These are phyloP conservation scores for Rosellinia necatrix DNA, from an alignment of 2,329 filamentous ascomycete genomes.

Conservation along the genomic window DNA sequence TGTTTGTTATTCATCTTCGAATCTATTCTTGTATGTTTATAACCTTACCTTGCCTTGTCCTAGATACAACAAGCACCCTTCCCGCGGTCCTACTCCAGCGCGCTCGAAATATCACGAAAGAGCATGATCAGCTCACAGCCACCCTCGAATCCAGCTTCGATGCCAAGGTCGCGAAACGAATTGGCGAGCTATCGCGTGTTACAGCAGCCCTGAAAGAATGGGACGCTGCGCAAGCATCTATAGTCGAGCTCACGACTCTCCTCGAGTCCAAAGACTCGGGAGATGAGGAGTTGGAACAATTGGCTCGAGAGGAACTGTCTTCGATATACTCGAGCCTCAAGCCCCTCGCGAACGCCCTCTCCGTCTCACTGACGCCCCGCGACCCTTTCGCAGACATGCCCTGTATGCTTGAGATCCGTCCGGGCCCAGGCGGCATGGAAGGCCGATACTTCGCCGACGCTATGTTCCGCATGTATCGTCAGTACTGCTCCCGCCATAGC, in stretches of 20 bases:
- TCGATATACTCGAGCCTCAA: constrained; percentile 66
- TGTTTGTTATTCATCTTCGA: too few species aligned
- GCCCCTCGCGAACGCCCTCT: constrained; percentile 68
- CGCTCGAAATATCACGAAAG: constrained; percentile 60
- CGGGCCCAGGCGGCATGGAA: constrained; percentile 89
- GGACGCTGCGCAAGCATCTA: constrained; percentile 57
- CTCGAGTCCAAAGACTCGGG: constrained; percentile 53
- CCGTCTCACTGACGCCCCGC: constrained; percentile 77
- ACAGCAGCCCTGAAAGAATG: constrained; percentile 62
- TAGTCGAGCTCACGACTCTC: constrained; percentile 58
- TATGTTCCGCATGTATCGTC: constrained; percentile 86
- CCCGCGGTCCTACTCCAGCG: constrained; percentile 63
- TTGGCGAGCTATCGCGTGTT: constrained; percentile 64
- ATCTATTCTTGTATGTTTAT: constrained; percentile 17
- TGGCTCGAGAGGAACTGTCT: constrained; percentile 83
- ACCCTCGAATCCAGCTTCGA: constrained; percentile 61
- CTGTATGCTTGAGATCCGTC: constrained; percentile 88
- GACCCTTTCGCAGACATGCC: constrained; percentile 90
- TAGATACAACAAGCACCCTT: constrained; percentile 44
- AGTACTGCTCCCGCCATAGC: constrained; percentile 72
- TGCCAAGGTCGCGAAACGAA: constrained; percentile 59
- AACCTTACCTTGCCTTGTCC: constrained; percentile 17
- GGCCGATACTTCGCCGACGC: constrained; percentile 88
- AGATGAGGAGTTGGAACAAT: constrained; percentile 69
- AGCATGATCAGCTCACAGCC: constrained; percentile 60